Evolutionary conservation across 2,329 filamentous ascomycete genomes (phyloP).

Genomic region (Colletotrichum gigasporum): DNA sequence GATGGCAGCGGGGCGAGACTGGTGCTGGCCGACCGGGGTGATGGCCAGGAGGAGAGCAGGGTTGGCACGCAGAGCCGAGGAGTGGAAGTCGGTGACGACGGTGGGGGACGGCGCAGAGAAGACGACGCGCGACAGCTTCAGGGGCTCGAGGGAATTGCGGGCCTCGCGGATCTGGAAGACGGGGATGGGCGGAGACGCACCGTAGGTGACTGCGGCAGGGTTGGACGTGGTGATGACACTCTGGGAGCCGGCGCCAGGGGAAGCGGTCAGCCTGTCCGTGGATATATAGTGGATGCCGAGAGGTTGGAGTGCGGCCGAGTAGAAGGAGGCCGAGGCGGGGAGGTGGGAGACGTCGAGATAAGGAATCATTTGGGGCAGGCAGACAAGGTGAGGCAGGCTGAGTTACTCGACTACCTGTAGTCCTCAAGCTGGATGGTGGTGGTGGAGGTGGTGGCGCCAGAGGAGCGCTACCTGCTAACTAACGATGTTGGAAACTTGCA

Average conservation of each 20-base stretch:
- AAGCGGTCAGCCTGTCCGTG: constrained; percentile 35
- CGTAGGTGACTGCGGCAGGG: constrained; percentile 52
- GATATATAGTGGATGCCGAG: constrained; percentile 78
- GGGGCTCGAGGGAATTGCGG: constrained; percentile 47
- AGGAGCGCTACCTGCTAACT: neutral
- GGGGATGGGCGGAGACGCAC: constrained; percentile 45
- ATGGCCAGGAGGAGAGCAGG: constrained; percentile 54
- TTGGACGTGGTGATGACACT: constrained; percentile 3
- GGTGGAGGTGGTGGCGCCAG: no score
- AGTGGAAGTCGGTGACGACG: constrained; percentile 77
- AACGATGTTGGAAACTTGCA: neutral
- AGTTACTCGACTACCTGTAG: no score
- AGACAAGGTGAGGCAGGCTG: no score
- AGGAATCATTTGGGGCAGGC: constrained; percentile 49
- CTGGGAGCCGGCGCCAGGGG: constrained; percentile 11
- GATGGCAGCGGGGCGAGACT: constrained; percentile 56
- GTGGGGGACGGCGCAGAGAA: constrained; percentile 74
- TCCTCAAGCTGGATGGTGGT: neutral
- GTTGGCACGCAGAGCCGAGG: constrained; percentile 71
- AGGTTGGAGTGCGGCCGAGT: constrained; percentile 79
- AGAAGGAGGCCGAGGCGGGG: constrained; percentile 84
- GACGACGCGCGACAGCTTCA: constrained; percentile 62
- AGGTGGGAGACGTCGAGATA: constrained; percentile 77
- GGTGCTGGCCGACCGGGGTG: neutral
- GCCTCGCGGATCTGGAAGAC: constrained; percentile 57